A percentile compares a stretch with the other conserved stretches of the same genome.
These are phyloP conservation scores for Cicer chorassanicum DNA, from an alignment of 306 rosid genomes.

Conservation along the genomic window DNA sequence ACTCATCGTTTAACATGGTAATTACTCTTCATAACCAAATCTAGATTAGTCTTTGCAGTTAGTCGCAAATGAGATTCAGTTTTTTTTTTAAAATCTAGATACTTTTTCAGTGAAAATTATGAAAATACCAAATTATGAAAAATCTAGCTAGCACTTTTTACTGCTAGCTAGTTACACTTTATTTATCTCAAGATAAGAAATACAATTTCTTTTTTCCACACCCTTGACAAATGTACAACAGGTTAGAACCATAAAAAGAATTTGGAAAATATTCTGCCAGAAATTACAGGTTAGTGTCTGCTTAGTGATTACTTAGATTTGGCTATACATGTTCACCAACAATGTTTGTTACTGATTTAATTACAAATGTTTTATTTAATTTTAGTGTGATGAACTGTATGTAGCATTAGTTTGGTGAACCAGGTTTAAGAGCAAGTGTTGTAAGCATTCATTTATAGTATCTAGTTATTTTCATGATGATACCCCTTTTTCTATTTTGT, in stretches of 20 bases:
- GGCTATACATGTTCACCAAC: neutral
- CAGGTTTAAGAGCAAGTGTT: constrained; percentile 1
- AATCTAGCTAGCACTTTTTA: too few relatives aligned
- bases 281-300: constrained; percentile 56
- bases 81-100: too few relatives aligned
- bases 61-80: too few relatives aligned
- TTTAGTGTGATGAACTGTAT: constrained; percentile 9
- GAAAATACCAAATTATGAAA: too few relatives aligned
- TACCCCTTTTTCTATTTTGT: constrained; percentile 15
- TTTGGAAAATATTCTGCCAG: constrained; percentile 51
- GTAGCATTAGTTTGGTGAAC: constrained; percentile 2
- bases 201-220: constrained; percentile 22
- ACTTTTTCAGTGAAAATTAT: too few relatives aligned
- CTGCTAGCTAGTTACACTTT: neutral
- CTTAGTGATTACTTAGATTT: neutral
- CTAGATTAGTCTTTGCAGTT: too few relatives aligned
- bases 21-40: too few relatives aligned
- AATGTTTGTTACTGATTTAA: constrained; percentile 16
- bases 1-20: neutral
- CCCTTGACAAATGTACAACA: constrained; percentile 45
- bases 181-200: constrained; percentile 25
- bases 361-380: constrained; percentile 2
- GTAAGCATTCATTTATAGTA: constrained; percentile 1
- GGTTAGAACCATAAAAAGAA: constrained; percentile 49
- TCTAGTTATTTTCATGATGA: constrained; percentile 13